Base-by-base conservation (phyloP, 1,284 basidiomycete genomes). In the Fistulinella cinereoalba region DNA sequence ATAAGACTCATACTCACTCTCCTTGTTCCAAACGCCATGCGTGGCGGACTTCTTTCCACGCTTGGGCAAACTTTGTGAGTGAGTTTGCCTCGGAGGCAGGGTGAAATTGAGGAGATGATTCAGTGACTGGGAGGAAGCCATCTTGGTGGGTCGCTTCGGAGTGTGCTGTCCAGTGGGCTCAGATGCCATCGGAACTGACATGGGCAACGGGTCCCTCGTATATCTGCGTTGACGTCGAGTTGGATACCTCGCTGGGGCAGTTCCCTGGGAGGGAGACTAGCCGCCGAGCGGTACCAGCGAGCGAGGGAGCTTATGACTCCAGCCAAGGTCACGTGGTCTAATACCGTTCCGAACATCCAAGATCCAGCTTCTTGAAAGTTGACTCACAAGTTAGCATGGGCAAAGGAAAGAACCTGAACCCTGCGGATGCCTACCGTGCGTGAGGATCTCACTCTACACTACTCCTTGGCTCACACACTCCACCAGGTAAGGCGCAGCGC, bases 101-200 rank as follows among this genome's bases (percentile, higher is more conserved):
- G 85, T 82, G 68, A 93, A 93, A 67, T 89, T 91, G 63, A 93
- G 84, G 56, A 89, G 81, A 68, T 89, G 81, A 62, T 87, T 86
- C 56, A 88, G 62, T 45, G 79, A 74, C 67, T 85, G 80, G 50
- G 72, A 73, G 18, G 81, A 73, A 31, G 77, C 73, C 78, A 81
- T 83, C 78, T 88, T 87, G 54, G 73, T 64, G 34, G 75, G 63
- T 58, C 81, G 80, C 67, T 81, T 81, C 54, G 76, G 66, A 43
- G 70, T 71, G 38, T 64, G 60, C 49, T 68, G 68, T 54, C 61
- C 58, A 19, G 60, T 55, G 37, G 63, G 64, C 55, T 54, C 56
- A 64, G 60, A 69, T 50, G 70, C 64, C 77, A 77, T 76, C 56
- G 51, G 64, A 46, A 52, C 50, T 40, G 54, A 60, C 62, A 60